phyloP scores from a whole-genome alignment of 352 stramenopile genomes.

The Phytophthora citrophthora region DNA sequence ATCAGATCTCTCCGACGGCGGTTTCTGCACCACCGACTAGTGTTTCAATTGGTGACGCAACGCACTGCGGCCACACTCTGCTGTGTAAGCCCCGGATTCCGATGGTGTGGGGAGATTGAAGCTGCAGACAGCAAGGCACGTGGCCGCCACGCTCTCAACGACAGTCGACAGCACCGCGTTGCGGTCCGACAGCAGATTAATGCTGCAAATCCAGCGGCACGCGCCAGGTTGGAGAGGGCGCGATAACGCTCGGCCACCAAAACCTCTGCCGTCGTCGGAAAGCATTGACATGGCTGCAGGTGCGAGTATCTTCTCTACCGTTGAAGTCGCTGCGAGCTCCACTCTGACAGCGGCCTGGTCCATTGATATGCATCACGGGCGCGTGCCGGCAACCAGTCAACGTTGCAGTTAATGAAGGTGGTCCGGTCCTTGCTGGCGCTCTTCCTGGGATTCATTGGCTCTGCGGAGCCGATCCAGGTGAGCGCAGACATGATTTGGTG shows the following conservation, averaged over 20 bases:
- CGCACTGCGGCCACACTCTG: slow-evolving; percentile 1
- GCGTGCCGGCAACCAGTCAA: slow-evolving; percentile 23
- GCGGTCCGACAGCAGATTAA: slow-evolving; percentile 15
- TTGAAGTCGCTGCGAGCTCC: neutral
- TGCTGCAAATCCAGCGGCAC: slow-evolving; percentile 25
- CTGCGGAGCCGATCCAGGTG: neutral
- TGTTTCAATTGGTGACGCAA: slow-evolving; percentile 8
- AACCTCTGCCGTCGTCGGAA: too few relatives aligned
- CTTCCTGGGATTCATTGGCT: slow-evolving; percentile 7
- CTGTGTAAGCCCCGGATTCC: slow-evolving; percentile 6
- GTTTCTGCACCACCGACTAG: slow-evolving; percentile 5
- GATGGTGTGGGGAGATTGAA: slow-evolving; percentile 6
- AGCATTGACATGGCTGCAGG: slow-evolving; percentile 1
- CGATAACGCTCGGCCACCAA: neutral
- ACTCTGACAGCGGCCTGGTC: slow-evolving; percentile 1
- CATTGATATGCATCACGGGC: slow-evolving; percentile 9
- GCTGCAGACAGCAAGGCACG: slow-evolving; percentile 8
- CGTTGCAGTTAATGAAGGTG: neutral
- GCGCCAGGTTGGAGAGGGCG: neutral
- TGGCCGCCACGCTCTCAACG: slow-evolving; percentile 13
- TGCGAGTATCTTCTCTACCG: slow-evolving; percentile 21
- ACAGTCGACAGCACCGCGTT: slow-evolving; percentile 3
- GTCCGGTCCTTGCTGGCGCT: slow-evolving; percentile 3
- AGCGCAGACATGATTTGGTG: slow-evolving; percentile 5
- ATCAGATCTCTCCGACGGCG: slow-evolving; percentile 25